phyloP scores from a whole-genome alignment of 768 basidiomycete genomes.

The Clavaria fumosa region DNA sequence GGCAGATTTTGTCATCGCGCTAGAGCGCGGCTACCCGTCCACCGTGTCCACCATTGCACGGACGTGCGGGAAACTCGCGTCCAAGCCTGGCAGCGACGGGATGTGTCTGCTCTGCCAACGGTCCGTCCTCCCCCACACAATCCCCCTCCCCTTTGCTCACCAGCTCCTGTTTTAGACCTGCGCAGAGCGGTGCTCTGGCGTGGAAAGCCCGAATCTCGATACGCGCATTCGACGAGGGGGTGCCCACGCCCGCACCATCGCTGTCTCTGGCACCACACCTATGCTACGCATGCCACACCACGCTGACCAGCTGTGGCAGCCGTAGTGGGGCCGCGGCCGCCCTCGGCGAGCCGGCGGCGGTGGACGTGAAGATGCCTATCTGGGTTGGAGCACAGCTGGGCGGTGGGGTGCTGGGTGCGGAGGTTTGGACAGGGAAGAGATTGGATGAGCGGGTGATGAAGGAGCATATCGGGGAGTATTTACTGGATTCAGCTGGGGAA shows the following conservation, averaged over 20 bases:
- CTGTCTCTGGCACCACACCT: slow-evolving; percentile 25
- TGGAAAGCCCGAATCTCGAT: slow-evolving; percentile 71
- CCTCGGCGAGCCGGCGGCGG: slow-evolving; percentile 4
- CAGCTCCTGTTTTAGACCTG: slow-evolving; percentile 28
- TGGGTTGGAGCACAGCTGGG: slow-evolving; percentile 20
- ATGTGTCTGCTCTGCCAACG: slow-evolving; percentile 52
- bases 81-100: slow-evolving; percentile 37
- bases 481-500: slow-evolving; percentile 21
- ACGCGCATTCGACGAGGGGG: too few relatives aligned
- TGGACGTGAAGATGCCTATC: slow-evolving; percentile 20
- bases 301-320: slow-evolving; percentile 40
- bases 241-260: slow-evolving; percentile 8
- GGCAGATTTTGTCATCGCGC: slow-evolving; percentile 64
- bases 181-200: slow-evolving; percentile 45
- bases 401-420: slow-evolving; percentile 7
- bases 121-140: slow-evolving; percentile 20
- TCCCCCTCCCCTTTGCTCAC: background rate
- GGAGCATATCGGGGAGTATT: slow-evolving; percentile 23
- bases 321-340: slow-evolving; percentile 18
- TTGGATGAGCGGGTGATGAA: slow-evolving; percentile 21
- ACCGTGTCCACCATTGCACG: slow-evolving; percentile 75
- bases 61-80: slow-evolving; percentile 63
- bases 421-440: slow-evolving; percentile 18
- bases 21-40: slow-evolving; percentile 74
- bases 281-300: slow-evolving; percentile 51